Percentiles rank a stretch among this genome's conserved stretches.
Conservation (phyloP, 306 rosid genomes). For the Delonix regia region DNA sequence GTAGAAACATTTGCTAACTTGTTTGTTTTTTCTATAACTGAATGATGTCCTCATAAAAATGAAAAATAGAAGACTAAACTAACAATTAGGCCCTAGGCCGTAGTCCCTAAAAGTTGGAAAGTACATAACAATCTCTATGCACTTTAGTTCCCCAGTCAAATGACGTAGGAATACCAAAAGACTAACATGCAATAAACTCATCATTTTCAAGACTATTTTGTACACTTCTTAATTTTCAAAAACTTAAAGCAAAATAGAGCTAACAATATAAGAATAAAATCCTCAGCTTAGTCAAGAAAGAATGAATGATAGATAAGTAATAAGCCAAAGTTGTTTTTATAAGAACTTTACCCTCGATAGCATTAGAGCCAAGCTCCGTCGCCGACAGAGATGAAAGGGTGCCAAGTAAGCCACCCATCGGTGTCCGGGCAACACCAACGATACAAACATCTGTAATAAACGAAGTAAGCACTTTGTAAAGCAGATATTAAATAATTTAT, state of each 20-base stretch:
- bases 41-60: background rate
- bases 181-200: background rate
- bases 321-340: no score
- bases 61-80: slow-evolving; percentile 9
- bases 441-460: slow-evolving; percentile 79
- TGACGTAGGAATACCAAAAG: no score
- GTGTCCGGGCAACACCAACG: slow-evolving; percentile 94
- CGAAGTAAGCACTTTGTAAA: background rate
- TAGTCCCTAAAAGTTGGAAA: background rate
- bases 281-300: background rate
- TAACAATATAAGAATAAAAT: background rate
- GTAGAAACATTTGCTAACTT: slow-evolving; percentile 1
- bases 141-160: no score
- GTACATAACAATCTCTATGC: background rate
- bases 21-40: background rate
- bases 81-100: background rate
- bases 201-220: no score
- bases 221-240: background rate
- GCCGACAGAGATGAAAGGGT: slow-evolving; percentile 87
- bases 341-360: slow-evolving; percentile 56
- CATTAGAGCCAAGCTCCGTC: slow-evolving; percentile 78
- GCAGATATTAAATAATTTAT: slow-evolving; percentile 2
- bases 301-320: background rate
- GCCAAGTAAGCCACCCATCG: slow-evolving; percentile 86
- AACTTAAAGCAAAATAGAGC: background rate